Conservation (phyloP, 106 monocot genomes). For the Dendrobium huoshanense region DNA sequence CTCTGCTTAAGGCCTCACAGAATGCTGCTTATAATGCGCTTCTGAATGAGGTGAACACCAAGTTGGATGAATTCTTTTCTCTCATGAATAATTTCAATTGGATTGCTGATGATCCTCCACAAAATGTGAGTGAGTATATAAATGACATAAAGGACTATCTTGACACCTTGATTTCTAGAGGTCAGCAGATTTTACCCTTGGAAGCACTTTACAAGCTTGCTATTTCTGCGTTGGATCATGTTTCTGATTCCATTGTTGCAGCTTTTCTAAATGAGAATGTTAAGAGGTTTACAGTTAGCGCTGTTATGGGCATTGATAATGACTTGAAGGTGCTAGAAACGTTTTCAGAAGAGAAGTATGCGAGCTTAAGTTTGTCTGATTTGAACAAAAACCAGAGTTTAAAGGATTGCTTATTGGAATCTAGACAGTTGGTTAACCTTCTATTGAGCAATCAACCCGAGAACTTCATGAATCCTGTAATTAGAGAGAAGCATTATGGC, state of each 20-base stretch:
- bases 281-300: constrained; percentile 53
- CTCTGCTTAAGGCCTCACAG: constrained; percentile 47
- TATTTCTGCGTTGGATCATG: constrained; percentile 36
- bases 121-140: constrained; percentile 43
- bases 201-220: constrained; percentile 41
- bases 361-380: constrained; percentile 19
- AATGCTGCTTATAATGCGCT: constrained; percentile 42
- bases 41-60: constrained; percentile 26
- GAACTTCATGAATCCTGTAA: constrained; percentile 71
- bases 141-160: constrained; percentile 37
- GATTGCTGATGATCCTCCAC: constrained; percentile 53
- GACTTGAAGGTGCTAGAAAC: constrained; percentile 48
- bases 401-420: constrained; percentile 44
- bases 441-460: constrained; percentile 51
- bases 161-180: constrained; percentile 34
- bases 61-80: constrained; percentile 43
- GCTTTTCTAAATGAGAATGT: constrained; percentile 49
- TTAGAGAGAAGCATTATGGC: constrained; percentile 52
- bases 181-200: constrained; percentile 39
- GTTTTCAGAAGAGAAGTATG: constrained; percentile 46
- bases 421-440: constrained; percentile 58
- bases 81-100: constrained; percentile 49
- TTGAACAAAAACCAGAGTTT: constrained; percentile 39
- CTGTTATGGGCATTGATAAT: constrained; percentile 43
- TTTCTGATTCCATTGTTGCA: constrained; percentile 38